Evolutionary conservation across 306 rosid species (phyloP), one percentile per base, ranked within the genome.

Genomic region (Glycine tomentella): DNA sequence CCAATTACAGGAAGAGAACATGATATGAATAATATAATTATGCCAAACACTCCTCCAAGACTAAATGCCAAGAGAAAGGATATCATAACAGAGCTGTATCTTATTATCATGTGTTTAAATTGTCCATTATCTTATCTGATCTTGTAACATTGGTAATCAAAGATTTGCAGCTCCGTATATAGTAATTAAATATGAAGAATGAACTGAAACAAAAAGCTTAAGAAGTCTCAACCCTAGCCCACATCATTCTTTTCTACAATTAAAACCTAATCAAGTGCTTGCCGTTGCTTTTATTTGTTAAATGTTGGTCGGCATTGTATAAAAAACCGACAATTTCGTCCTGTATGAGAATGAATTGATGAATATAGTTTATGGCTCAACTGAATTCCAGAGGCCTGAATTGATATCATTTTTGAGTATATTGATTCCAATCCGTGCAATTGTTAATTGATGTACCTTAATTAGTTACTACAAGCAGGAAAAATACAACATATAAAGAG

Each of bases 231-330:
- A 63, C 2, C 45, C 70, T 42, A 58, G 56, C 65, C 25, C 66
- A 42, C 65, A 68, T 11, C 53, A 52, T 17, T 50, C 8, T 49
- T 65, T 51, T 51, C 44, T 65, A 36, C n/a, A 33, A 63, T 4
- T 48, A 61, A 45, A 61, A 14, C 11, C 36, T 8, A 2, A 12
- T 77, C 15, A 81, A 74, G 69, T 53, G 84, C 75, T 52, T 74
- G 58, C 10, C 3, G 73, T 72, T 50, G 72, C 68, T 44, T 40
- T 13, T 82, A 49, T 75, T 81, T 82, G 81, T 82, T 76, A 76
- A 59, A 76, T 25, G 68, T 51, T 76, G 78, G 86, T 69, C 86
- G 86, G 74, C 78, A 76, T 38, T 76, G 85, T 20, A 20, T 20
- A 20, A 20, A 20, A 20, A 20, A 20, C 77, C 64, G 65, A 68